Percentiles rank a stretch among this genome's conserved stretches.
These are phyloP conservation scores for Amanita fuliginea DNA, from an alignment of 768 basidiomycete species.

Conservation along the genomic window DNA sequence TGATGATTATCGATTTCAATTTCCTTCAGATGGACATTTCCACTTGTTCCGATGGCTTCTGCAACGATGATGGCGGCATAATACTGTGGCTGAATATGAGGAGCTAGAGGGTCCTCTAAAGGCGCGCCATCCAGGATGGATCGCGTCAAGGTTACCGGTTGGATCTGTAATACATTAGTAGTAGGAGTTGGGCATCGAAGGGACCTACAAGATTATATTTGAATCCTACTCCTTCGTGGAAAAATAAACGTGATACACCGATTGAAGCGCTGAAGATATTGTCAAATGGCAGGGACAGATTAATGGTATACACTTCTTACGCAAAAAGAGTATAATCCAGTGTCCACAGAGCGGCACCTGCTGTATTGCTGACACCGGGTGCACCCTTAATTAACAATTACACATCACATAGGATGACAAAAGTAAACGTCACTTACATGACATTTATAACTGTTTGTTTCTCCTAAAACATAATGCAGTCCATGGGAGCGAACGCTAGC, in stretches of 20 bases:
- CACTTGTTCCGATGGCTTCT: conserved; percentile 42
- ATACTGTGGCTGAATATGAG: conserved; percentile 58
- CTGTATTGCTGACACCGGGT: conserved; percentile 53
- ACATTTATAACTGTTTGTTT: conserved; percentile 44
- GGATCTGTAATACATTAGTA: conserved; percentile 30
- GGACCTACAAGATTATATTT: conserved; percentile 52
- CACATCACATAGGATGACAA: not conserved
- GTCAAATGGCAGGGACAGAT: not conserved
- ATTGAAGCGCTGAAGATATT: conserved; percentile 28
- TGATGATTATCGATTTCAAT: conserved; percentile 31
- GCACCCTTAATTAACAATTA: conserved; percentile 22
- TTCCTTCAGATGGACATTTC: conserved; percentile 32
- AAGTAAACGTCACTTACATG: conserved; percentile 20
- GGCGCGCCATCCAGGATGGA: conserved; percentile 46
- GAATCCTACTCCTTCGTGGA: conserved; percentile 60
- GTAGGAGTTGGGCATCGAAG: no score
- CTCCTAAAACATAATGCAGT: conserved; percentile 50
- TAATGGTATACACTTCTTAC: conserved; percentile 12
- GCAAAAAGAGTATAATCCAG: conserved; percentile 57
- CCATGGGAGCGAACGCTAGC: conserved; percentile 31
- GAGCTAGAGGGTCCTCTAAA: conserved; percentile 35
- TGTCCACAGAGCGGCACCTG: conserved; percentile 61
- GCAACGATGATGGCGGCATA: conserved; percentile 53
- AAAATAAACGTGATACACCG: conserved; percentile 43
- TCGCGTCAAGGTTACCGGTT: conserved; percentile 45